These are phyloP conservation scores for Candida odintsovae DNA, from an alignment of 805 yeast species.

Conservation along the genomic window DNA sequence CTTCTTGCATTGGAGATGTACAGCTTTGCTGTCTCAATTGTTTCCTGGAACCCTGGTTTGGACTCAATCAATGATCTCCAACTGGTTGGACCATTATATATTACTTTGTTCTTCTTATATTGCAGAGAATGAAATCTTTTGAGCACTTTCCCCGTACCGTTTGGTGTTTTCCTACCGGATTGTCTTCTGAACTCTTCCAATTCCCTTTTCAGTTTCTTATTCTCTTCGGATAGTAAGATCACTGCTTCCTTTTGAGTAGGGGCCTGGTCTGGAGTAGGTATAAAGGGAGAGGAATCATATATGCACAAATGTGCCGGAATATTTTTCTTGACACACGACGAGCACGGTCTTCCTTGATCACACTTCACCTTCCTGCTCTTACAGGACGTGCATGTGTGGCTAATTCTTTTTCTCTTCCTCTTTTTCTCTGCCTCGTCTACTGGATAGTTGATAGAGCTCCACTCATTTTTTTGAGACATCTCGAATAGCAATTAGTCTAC, in stretches of 20 bases:
- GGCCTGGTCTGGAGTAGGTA: conserved; percentile 20
- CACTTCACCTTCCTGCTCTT: conserved; percentile 21
- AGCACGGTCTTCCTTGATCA: conserved; percentile 22
- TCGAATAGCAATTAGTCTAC: too few relatives aligned
- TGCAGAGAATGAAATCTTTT: conserved; percentile 6
- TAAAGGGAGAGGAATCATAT: conserved; percentile 24
- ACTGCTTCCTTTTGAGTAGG: conserved; percentile 9
- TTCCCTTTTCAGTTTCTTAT: conserved; percentile 12
- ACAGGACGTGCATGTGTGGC: conserved; percentile 19
- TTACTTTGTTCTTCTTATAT: conserved; percentile 7
- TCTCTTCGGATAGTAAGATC: conserved; percentile 13
- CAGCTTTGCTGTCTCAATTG: conserved; percentile 7
- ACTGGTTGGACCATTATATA: conserved; percentile 17
- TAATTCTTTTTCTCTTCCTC: conserved; percentile 12
- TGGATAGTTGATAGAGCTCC: not conserved
- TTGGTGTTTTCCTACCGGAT: not conserved
- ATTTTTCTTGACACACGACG: conserved; percentile 17
- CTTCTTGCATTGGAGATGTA: conserved; percentile 14
- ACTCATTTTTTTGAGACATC: not conserved
- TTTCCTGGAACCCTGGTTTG: conserved; percentile 3
- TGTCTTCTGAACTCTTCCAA: conserved; percentile 7
- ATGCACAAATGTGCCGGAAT: conserved; percentile 21
- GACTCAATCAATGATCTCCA: conserved; percentile 16
- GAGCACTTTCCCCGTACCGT: not conserved
- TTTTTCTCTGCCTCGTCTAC: not conserved